Base-by-base conservation (phyloP, 176 grass and related monocot genomes). In the Ensete ventricosum region DNA sequence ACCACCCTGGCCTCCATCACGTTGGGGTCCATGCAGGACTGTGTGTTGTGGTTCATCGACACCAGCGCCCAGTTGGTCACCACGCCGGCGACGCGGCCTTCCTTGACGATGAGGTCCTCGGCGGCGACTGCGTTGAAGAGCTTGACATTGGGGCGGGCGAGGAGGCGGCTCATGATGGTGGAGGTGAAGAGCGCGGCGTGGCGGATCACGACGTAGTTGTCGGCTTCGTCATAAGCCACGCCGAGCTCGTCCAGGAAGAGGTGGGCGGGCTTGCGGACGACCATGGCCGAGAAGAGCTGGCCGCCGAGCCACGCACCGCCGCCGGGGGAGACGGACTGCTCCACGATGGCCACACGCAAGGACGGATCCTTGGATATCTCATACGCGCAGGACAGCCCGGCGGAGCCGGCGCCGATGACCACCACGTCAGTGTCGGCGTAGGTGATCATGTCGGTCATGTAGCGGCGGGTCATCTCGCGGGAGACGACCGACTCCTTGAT, bases 11-110 rank as follows among this genome's bases (percentile, higher is more conserved):
- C 82, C 71, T 96, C 93, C 87, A 96, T 92, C 26, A 96, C 77
- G 73, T 96, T 96, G 26, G 93, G 93, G 69, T 96, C 90, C 93
- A 96, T 96, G 85, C 93, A 96, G 9, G 93, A 96, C 77, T 92
- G 87, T 0, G 93, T 92, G 83, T 96, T 80, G 49, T 96, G 93
- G 83, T 96, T 96, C 90, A 90, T 86, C 2, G 93, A 92, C 5
- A 96, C 90, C 6, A 96, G 79, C 59, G 90, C 89, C 93, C 90
- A 96, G 85, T 96, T 92, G 64, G 93, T 96, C 19, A 96, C 93
- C 2, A 96, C 93, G 9, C 93, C 93, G 0, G 81, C 85, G 11
- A 96, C 93, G 73, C 85, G 83, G 25, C 74, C 76, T 5, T 68
- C 77, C 79, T 88, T 90, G 9, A 96, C 90, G 59, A 96, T 92